These are phyloP conservation scores for Daldinia concentrica DNA, from an alignment of 495 filamentous ascomycete genomes.

Conservation along the genomic window DNA sequence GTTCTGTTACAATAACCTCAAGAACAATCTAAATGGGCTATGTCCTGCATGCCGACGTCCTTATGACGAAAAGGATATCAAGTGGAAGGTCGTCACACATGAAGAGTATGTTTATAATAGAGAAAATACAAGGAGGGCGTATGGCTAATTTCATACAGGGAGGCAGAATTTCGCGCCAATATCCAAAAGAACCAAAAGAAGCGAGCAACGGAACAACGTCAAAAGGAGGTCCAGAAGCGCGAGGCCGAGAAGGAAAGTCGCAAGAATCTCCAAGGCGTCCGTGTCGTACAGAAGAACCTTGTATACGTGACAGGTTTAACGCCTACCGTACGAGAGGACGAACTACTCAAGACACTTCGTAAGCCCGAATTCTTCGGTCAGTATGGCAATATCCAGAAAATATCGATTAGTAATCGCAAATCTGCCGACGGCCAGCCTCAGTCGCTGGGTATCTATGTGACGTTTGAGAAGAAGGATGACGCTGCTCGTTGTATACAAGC, in stretches of 20 bases:
- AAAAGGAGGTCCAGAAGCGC: slow-evolving; percentile 93
- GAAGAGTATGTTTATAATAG: slow-evolving; percentile 77
- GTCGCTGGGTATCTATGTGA: slow-evolving; percentile 96
- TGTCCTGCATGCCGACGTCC: slow-evolving; percentile 95
- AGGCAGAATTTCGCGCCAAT: slow-evolving; percentile 79
- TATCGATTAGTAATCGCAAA: slow-evolving; percentile 96
- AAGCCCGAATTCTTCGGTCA: slow-evolving; percentile 95
- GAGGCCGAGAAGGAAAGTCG: slow-evolving; percentile 94
- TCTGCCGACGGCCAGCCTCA: slow-evolving; percentile 72
- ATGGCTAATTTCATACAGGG: slow-evolving; percentile 51
- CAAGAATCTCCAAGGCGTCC: slow-evolving; percentile 92
- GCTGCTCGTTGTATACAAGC: slow-evolving; percentile 87
- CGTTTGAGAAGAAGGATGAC: slow-evolving; percentile 87
- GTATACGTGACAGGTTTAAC: slow-evolving; percentile 97
- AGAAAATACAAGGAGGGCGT: background rate
- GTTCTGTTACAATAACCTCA: slow-evolving; percentile 99
- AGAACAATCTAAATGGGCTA: slow-evolving; percentile 90
- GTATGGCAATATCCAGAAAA: slow-evolving; percentile 98
- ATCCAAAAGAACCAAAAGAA: slow-evolving; percentile 90
- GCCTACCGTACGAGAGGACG: slow-evolving; percentile 89
- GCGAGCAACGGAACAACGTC: slow-evolving; percentile 81
- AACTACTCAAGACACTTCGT: slow-evolving; percentile 85
- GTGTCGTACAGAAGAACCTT: slow-evolving; percentile 97
- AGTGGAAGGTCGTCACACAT: slow-evolving; percentile 90
- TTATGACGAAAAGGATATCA: slow-evolving; percentile 95